Conservation (phyloP, 75 land plant species). For the Sequoia sempervirens region DNA sequence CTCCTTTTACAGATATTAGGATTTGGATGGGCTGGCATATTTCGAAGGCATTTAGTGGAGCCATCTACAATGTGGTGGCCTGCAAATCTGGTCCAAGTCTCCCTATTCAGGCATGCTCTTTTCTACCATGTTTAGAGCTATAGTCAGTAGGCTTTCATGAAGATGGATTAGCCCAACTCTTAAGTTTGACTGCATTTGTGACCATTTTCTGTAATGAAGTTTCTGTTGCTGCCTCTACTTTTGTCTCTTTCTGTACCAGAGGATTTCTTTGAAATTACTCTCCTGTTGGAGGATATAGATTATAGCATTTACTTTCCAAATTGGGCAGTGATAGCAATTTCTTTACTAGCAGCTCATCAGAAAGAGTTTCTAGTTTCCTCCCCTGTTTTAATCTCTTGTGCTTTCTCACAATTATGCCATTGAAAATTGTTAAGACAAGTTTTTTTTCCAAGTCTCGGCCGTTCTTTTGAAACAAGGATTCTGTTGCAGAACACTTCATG, state of each 20-base stretch:
- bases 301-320: too few relatives aligned
- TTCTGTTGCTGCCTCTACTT: too few relatives aligned
- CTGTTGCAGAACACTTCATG: too few relatives aligned
- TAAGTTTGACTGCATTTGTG: background rate
- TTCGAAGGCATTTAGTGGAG: slow-evolving; percentile 65
- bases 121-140: background rate
- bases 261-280: slow-evolving; percentile 29
- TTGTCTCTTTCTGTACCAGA: slow-evolving; percentile 51
- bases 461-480: background rate
- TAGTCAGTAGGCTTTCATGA: background rate
- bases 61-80: slow-evolving; percentile 98
- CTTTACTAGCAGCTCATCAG: background rate
- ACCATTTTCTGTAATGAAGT: background rate
- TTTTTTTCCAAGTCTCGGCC: background rate
- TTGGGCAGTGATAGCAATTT: too few relatives aligned
- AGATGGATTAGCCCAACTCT: background rate
- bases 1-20: slow-evolving; percentile 41
- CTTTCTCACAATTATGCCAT: background rate
- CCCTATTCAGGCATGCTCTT: background rate
- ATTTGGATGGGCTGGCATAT: slow-evolving; percentile 84
- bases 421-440: background rate
- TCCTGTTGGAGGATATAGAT: background rate
- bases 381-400: background rate
- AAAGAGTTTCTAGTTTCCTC: background rate
- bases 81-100: slow-evolving; percentile 42